Percentiles rank a stretch among this genome's conserved stretches.
These are phyloP conservation scores for Xanthoconium separans DNA, from an alignment of 1,284 basidiomycete genomes.

Conservation along the genomic window DNA sequence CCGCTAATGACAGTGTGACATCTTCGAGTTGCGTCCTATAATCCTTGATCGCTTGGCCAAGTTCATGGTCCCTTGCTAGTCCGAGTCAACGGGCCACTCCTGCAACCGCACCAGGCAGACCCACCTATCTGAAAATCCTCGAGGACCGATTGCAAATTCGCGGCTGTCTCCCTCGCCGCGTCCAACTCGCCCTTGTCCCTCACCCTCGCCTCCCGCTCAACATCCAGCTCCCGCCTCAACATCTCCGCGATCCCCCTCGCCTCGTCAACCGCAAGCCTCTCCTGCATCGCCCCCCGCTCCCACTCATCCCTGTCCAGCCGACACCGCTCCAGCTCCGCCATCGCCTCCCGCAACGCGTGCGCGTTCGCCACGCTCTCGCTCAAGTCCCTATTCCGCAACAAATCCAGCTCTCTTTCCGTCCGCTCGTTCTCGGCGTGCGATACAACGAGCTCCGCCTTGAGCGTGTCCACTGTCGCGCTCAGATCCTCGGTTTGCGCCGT, in stretches of 20 bases:
- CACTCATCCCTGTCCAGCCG: conserved; percentile 86
- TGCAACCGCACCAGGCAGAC: conserved; percentile 23
- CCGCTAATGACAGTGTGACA: conserved; percentile 72
- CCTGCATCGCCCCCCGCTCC: conserved; percentile 77
- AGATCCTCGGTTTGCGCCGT: conserved; percentile 76
- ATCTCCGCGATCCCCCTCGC: conserved; percentile 54
- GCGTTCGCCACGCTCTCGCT: conserved; percentile 78
- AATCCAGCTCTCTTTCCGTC: conserved; percentile 66
- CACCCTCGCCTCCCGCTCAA: conserved; percentile 58
- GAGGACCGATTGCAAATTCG: conserved; percentile 88
- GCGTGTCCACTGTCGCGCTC: conserved; percentile 64
- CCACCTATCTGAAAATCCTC: conserved; percentile 92
- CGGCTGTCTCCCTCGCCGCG: conserved; percentile 72
- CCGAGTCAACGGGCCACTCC: conserved; percentile 14
- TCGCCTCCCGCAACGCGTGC: conserved; percentile 74
- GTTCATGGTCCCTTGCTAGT: conserved; percentile 66
- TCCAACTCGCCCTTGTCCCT: conserved; percentile 57
- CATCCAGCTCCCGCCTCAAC: conserved; percentile 65
- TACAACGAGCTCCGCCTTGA: conserved; percentile 74
- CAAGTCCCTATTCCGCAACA: conserved; percentile 58
- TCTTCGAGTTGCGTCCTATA: conserved; percentile 74
- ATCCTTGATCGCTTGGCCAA: conserved; percentile 77
- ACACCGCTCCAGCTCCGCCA: conserved; percentile 82
- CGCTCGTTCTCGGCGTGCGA: conserved; percentile 75
- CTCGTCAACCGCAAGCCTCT: conserved; percentile 72